A percentile compares a stretch with the other conserved stretches of the same genome.
Conservation (phyloP, 306 rosid genomes). For the Quercus aquifolioides region DNA sequence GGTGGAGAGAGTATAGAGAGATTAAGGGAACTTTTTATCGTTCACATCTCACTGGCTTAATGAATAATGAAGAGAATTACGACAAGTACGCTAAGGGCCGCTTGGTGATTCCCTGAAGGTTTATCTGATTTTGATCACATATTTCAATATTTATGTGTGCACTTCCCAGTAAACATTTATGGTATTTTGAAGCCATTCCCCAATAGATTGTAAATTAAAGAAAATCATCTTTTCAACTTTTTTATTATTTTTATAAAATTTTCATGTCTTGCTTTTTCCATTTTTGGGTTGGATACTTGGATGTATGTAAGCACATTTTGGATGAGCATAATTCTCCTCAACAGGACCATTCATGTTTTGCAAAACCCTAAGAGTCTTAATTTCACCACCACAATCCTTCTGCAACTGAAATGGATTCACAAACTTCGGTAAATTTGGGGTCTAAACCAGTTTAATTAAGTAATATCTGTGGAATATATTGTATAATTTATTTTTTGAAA, state of each 20-base stretch:
- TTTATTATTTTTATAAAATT: neutral
- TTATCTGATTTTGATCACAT: neutral
- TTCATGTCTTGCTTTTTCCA: neutral
- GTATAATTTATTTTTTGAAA: too few relatives aligned
- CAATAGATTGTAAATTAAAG: neutral
- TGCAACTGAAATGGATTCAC: too few relatives aligned
- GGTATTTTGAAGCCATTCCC: neutral
- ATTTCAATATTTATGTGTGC: neutral
- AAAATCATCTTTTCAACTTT: neutral
- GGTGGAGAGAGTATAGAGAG: constrained; percentile 51
- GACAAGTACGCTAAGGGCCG: constrained; percentile 25
- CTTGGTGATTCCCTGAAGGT: neutral
- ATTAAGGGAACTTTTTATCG: neutral
- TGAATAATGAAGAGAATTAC: constrained; percentile 6
- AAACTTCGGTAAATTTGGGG: too few relatives aligned
- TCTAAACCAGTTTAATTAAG: too few relatives aligned
- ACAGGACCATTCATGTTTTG: too few relatives aligned
- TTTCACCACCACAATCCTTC: too few relatives aligned
- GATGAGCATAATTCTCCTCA: too few relatives aligned
- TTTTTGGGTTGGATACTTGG: neutral
- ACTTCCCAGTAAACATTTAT: neutral
- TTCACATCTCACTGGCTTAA: constrained; percentile 25
- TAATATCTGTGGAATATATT: too few relatives aligned
- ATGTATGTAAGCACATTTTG: neutral
- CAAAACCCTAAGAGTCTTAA: too few relatives aligned